A percentile compares a stretch with the other conserved stretches of the same genome.
Conservation (phyloP, 495 filamentous ascomycete species). For the Pyrenula aspistea region DNA sequence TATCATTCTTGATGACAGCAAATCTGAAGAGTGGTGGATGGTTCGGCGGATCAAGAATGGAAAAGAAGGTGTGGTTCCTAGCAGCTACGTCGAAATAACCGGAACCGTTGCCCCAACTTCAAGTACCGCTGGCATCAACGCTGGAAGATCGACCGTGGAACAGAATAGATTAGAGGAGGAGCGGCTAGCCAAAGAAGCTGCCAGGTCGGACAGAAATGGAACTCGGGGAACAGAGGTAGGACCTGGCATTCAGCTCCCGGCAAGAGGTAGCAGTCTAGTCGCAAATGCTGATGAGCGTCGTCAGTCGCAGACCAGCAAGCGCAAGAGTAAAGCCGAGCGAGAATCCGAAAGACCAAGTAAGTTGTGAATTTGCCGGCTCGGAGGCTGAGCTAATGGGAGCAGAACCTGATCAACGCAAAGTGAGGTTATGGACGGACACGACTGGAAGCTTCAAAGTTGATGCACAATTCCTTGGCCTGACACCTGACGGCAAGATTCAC, state of each 20-base stretch:
- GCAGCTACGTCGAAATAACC: constrained; percentile 84
- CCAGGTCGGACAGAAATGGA: constrained; percentile 44
- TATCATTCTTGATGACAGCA: constrained; percentile 73
- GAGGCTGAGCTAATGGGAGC: constrained; percentile 8
- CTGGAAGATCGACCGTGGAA: constrained; percentile 61
- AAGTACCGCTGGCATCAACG: constrained; percentile 42
- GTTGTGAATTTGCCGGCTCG: constrained; percentile 16
- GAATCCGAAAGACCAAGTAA: constrained; percentile 52
- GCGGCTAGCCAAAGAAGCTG: constrained; percentile 62
- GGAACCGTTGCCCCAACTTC: constrained; percentile 39
- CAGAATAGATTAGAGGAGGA: constrained; percentile 78
- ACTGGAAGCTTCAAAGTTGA: constrained; percentile 95
- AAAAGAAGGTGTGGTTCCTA: constrained; percentile 94
- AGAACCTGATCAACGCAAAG: constrained; percentile 79
- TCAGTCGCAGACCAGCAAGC: constrained; percentile 56
- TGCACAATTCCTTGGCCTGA: constrained; percentile 87
- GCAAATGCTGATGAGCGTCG: constrained; percentile 44
- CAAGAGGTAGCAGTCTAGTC: constrained; percentile 54
- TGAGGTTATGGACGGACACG: constrained; percentile 88
- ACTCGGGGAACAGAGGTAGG: constrained; percentile 60
- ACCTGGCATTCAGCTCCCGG: constrained; percentile 55
- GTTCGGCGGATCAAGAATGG: constrained; percentile 81
- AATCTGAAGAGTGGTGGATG: constrained; percentile 98
- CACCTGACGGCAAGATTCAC: constrained; percentile 86
- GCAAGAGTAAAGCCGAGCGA: constrained; percentile 49